Conservation (phyloP, 202 grass and related monocot genomes). For the Cymbopogon flexuosus region DNA sequence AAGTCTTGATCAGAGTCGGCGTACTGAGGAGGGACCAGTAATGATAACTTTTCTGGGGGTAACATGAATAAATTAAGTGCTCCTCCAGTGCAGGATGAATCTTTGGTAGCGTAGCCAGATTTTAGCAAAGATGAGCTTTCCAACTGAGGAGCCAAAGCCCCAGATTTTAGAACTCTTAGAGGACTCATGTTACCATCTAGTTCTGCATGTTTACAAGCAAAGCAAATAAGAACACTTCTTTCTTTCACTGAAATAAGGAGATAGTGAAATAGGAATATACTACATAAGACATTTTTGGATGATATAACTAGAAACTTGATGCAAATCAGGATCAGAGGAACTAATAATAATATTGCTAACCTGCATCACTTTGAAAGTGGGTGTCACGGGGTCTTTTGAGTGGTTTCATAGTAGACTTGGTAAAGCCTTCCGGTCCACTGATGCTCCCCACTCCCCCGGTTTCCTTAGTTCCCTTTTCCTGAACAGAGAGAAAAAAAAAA, state of each 20-base stretch:
- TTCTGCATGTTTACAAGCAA: slow-evolving; percentile 30
- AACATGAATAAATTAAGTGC: slow-evolving; percentile 52
- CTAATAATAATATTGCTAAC: slow-evolving; percentile 42
- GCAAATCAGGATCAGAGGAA: slow-evolving; percentile 4
- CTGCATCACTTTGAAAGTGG: slow-evolving; percentile 46
- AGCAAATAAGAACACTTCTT: slow-evolving; percentile 25
- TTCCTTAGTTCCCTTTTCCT: slow-evolving; percentile 38
- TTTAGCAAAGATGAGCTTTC: slow-evolving; percentile 40
- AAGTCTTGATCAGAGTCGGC: slow-evolving; percentile 64
- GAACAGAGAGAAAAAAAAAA: slow-evolving; percentile 39
- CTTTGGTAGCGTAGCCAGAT: slow-evolving; percentile 26
- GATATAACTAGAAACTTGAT: slow-evolving; percentile 11
- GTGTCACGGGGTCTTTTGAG: slow-evolving; percentile 56
- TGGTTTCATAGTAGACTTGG: slow-evolving; percentile 25
- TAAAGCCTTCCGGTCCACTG: slow-evolving; percentile 29
- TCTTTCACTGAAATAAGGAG: slow-evolving; percentile 6
- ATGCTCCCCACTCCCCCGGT: slow-evolving; percentile 25
- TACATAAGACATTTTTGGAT: background rate
- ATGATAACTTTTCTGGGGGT: slow-evolving; percentile 53
- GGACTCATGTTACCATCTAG: slow-evolving; percentile 47
- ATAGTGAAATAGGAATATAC: slow-evolving; percentile 25
- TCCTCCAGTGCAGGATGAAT: slow-evolving; percentile 23
- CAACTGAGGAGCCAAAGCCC: slow-evolving; percentile 30
- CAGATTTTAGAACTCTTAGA: slow-evolving; percentile 43
- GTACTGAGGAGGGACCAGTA: slow-evolving; percentile 44